Percentiles rank a stretch among this genome's conserved stretches.
These are phyloP conservation scores for Vaccinium corymbosum DNA, from an alignment of 148 eudicot species.

Conservation along the genomic window DNA sequence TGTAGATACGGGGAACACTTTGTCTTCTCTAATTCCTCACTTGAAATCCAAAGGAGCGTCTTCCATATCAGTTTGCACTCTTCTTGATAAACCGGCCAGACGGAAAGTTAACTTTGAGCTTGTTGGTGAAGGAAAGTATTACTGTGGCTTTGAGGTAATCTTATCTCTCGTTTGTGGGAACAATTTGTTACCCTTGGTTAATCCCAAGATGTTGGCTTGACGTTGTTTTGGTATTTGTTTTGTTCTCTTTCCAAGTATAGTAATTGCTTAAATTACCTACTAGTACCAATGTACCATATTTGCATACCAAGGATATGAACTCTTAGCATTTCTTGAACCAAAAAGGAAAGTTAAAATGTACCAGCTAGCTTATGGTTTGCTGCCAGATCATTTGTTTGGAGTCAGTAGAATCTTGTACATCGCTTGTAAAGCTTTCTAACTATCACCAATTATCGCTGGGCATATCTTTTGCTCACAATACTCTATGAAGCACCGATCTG, in stretches of 20 bases:
- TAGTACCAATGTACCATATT: background rate
- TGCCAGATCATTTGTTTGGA: background rate
- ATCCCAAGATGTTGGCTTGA: background rate
- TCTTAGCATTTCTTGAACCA: background rate
- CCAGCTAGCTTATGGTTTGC: background rate
- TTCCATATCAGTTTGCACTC: conserved; percentile 75
- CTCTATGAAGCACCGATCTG: background rate
- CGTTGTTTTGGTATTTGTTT: background rate
- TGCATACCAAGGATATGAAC: background rate
- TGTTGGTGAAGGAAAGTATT: conserved; percentile 69
- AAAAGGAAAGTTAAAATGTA: no score
- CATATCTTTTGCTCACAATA: background rate
- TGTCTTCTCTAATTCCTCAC: conserved; percentile 50
- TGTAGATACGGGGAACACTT: conserved; percentile 81
- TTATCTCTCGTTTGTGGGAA: background rate
- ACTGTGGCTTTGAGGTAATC: conserved; percentile 75
- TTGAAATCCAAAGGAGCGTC: conserved; percentile 73
- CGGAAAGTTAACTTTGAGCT: conserved; percentile 57
- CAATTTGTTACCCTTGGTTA: background rate
- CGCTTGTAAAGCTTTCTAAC: background rate
- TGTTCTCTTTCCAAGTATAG: background rate
- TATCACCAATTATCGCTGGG: background rate
- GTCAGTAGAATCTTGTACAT: background rate
- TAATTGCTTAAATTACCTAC: background rate
- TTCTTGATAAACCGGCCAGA: conserved; percentile 78